Conservation (phyloP, 352 stramenopile genomes). For the Phytophthora quininea region DNA sequence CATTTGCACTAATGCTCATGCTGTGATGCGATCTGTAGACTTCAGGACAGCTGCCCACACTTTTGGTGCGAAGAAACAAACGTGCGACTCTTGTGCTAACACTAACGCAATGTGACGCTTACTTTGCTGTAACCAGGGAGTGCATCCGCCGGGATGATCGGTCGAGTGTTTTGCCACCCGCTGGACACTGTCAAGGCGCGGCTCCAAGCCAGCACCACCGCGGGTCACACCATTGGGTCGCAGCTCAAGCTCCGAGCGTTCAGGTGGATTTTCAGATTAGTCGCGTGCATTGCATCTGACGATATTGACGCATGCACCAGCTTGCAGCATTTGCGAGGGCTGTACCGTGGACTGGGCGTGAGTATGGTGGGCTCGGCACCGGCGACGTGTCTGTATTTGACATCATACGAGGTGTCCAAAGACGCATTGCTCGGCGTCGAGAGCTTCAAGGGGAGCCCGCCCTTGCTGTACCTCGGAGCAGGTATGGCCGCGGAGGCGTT, state of each 20-base stretch:
- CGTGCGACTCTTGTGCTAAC: too few species aligned
- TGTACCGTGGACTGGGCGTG: constrained; percentile 96
- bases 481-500: constrained; percentile 79
- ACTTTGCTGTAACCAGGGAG: constrained; percentile 55
- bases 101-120: neutral
- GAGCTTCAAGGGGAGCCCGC: constrained; percentile 60
- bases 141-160: constrained; percentile 82
- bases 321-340: constrained; percentile 64
- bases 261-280: constrained; percentile 26
- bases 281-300: neutral
- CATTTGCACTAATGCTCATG: constrained; percentile 7
- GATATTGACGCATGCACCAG: constrained; percentile 14
- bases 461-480: constrained; percentile 71
- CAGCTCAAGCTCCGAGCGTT: constrained; percentile 54
- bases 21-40: constrained; percentile 27
- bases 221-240: constrained; percentile 44
- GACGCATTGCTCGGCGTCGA: constrained; percentile 52
- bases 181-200: constrained; percentile 93
- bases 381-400: constrained; percentile 96
- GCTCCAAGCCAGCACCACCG: constrained; percentile 61
- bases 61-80: constrained; percentile 40
- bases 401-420: constrained; percentile 94
- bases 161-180: constrained; percentile 90
- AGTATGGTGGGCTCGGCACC: constrained; percentile 95
- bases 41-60: constrained; percentile 56